phyloP scores from a whole-genome alignment of 1,284 basidiomycete genomes.

The Volvariella volvacea region DNA sequence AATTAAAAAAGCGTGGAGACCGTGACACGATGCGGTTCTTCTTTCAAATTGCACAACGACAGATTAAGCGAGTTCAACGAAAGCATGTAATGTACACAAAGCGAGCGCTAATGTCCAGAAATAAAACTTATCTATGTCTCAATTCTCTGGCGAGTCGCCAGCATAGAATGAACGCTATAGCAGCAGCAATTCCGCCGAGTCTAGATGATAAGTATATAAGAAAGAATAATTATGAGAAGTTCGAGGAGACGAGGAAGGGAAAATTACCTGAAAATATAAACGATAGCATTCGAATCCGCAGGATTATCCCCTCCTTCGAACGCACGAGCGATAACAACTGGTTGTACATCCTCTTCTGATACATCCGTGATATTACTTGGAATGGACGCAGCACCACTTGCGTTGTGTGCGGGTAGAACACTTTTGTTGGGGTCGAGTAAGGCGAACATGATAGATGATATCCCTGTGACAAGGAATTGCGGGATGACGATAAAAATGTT shows the following conservation, averaged over 20 bases:
- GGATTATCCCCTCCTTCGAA: slow-evolving; percentile 2
- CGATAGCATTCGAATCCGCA: slow-evolving; percentile 54
- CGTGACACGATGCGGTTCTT: no score
- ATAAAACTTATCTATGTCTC: slow-evolving; percentile 35
- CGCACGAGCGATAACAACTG: slow-evolving; percentile 1
- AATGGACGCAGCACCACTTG: slow-evolving; percentile 22
- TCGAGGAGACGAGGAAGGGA: slow-evolving; percentile 1
- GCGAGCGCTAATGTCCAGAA: no score
- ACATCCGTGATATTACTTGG: slow-evolving; percentile 20
- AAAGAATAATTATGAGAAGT: not conserved
- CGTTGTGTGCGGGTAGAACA: slow-evolving; percentile 32
- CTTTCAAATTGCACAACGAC: no score
- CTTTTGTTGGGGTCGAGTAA: slow-evolving; percentile 52
- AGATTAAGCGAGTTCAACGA: no score
- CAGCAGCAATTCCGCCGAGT: slow-evolving; percentile 68
- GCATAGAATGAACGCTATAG: slow-evolving; percentile 63
- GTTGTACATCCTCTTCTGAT: slow-evolving; percentile 8
- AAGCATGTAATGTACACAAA: no score
- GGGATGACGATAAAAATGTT: slow-evolving; percentile 85
- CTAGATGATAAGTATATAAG: slow-evolving; percentile 26
- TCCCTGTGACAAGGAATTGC: slow-evolving; percentile 62
- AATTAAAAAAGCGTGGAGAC: no score
- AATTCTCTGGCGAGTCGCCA: slow-evolving; percentile 61
- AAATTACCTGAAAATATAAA: slow-evolving; percentile 69
- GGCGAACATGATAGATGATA: slow-evolving; percentile 64